Conservation (phyloP, 1,139 yeast species). For the Saccharomyces hybrid region DNA sequence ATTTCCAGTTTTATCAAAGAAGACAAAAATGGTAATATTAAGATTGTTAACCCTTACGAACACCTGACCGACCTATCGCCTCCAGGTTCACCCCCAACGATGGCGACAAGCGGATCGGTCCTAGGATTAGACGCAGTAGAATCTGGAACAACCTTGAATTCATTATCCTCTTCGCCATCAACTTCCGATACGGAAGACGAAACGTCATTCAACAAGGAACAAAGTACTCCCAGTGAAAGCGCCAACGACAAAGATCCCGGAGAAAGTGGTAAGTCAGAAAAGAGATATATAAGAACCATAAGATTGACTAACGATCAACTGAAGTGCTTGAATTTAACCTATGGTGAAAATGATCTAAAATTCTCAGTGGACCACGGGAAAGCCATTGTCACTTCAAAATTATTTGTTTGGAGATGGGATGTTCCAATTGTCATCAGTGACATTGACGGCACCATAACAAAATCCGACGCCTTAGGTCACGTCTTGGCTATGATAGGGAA, state of each 20-base stretch:
- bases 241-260: slow-evolving; percentile 8
- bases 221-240: slow-evolving; percentile 1
- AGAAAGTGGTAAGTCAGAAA: slow-evolving; percentile 6
- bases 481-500: slow-evolving; percentile 87
- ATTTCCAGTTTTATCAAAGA: slow-evolving; percentile 44
- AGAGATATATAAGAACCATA: slow-evolving; percentile 69
- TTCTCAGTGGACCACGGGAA: slow-evolving; percentile 79
- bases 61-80: slow-evolving; percentile 17
- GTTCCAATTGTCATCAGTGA: slow-evolving; percentile 93
- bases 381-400: slow-evolving; percentile 63
- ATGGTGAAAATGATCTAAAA: slow-evolving; percentile 71
- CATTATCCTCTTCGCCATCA: slow-evolving; percentile 8
- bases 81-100: slow-evolving; percentile 18
- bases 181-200: background rate
- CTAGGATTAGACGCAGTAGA: slow-evolving; percentile 1
- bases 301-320: slow-evolving; percentile 89
- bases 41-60: slow-evolving; percentile 45
- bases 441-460: slow-evolving; percentile 96
- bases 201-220: slow-evolving; percentile 1
- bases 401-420: slow-evolving; percentile 76
- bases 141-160: background rate
- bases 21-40: slow-evolving; percentile 66
- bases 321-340: slow-evolving; percentile 58
- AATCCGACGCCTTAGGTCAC: slow-evolving; percentile 96
- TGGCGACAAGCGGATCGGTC: slow-evolving; percentile 21